Conservation (phyloP, 2,329 filamentous ascomycete genomes). For the Colletotrichum australisinense region DNA sequence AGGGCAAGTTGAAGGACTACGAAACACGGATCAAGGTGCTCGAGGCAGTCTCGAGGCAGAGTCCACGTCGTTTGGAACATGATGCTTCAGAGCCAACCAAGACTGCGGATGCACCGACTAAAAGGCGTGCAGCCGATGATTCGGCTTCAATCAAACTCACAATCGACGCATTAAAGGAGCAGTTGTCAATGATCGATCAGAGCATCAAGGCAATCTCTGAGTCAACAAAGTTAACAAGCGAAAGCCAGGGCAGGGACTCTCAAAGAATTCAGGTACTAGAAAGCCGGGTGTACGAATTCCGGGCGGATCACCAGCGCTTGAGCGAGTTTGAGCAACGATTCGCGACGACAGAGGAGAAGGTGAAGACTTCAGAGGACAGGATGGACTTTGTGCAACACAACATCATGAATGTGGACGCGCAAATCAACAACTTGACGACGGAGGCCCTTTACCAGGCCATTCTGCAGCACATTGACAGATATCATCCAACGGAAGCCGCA, state of each 20-base stretch:
- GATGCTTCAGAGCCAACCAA: not conserved
- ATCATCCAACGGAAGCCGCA: conserved; percentile 10
- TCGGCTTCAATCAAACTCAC: not conserved
- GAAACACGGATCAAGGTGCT: conserved; percentile 13
- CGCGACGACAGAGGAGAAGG: not conserved
- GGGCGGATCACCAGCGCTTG: not conserved
- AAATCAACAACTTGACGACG: conserved; percentile 62
- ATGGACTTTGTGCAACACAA: conserved; percentile 47
- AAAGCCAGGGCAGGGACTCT: not conserved
- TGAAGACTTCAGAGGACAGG: conserved; percentile 37
- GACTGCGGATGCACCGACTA: not conserved
- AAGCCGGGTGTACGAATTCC: not conserved
- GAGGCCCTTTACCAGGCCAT: conserved; percentile 54
- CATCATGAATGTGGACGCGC: conserved; percentile 54
- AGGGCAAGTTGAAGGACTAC: conserved; percentile 12
- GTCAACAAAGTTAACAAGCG: not conserved
- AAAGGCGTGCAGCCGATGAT: not conserved
- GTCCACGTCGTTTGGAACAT: not conserved
- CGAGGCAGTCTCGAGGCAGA: not conserved
- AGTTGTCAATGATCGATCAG: conserved; percentile 17
- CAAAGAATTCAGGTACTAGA: not conserved
- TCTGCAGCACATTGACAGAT: conserved; percentile 47
- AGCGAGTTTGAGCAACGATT: conserved; percentile 39
- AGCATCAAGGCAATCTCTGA: conserved; percentile 20
- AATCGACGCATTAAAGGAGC: conserved; percentile 13